A percentile compares a stretch with the other conserved stretches of the same genome.
Conservation (phyloP, 305 asterid genomes). For the Salvia sclarea region DNA sequence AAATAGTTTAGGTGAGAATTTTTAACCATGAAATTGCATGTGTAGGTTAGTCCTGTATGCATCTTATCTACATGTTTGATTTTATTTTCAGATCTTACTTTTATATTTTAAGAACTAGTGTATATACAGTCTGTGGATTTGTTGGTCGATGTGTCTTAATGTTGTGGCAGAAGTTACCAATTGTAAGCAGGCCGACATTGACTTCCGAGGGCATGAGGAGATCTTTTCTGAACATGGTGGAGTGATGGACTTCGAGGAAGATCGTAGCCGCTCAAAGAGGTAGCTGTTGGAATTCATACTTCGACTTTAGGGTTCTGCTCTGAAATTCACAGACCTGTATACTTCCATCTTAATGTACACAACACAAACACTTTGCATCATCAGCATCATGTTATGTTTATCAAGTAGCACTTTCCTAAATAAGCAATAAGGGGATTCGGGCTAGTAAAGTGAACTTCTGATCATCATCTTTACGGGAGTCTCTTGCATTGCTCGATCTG, state of each 20-base stretch:
- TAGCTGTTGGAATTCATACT: constrained; percentile 31
- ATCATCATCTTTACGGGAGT: not conserved
- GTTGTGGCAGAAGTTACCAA: constrained; percentile 94
- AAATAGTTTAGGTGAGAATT: no score
- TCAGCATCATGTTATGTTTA: not conserved
- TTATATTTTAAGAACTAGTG: constrained; percentile 25
- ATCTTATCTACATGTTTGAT: constrained; percentile 12
- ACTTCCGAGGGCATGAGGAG: constrained; percentile 86
- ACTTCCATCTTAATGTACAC: not conserved
- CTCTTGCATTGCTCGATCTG: not conserved
- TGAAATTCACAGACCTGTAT: constrained; percentile 13
- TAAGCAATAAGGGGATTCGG: not conserved
- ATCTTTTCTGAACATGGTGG: constrained; percentile 90
- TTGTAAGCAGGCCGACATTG: constrained; percentile 90
- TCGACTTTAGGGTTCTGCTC: constrained; percentile 11
- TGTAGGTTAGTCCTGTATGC: not conserved
- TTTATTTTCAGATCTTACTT: not conserved
- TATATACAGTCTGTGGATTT: constrained; percentile 48
- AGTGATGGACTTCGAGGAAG: constrained; percentile 96
- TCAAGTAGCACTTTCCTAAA: not conserved
- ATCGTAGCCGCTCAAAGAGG: constrained; percentile 91
- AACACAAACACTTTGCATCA: not conserved
- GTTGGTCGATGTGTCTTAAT: constrained; percentile 87
- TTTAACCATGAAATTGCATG: constrained; percentile 14
- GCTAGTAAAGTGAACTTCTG: not conserved